A percentile compares a stretch with the other conserved stretches of the same genome.
Evolutionary conservation across 257 asterid genomes (phyloP).

Genomic region (Thymus quinquecostatus): DNA sequence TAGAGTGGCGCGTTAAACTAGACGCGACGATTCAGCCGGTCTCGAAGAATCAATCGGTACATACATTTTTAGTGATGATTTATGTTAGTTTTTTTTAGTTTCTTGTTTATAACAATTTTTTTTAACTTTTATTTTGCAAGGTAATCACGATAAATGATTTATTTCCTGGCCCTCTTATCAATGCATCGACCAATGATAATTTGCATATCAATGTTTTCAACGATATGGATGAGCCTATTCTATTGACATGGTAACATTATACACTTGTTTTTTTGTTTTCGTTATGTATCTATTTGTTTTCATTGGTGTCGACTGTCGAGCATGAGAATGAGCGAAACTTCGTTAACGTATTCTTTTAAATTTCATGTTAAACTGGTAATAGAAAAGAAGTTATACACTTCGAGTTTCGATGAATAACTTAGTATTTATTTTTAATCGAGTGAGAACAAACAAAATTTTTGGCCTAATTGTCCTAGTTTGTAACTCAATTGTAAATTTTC

Average conservation of each 20-base stretch:
- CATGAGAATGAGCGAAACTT: too few relatives aligned
- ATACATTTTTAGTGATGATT: too few relatives aligned
- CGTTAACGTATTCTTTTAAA: background rate
- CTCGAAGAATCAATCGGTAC: slow-evolving; percentile 56
- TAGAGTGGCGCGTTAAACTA: slow-evolving; percentile 60
- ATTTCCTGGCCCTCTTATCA: slow-evolving; percentile 84
- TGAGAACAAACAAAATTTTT: too few relatives aligned
- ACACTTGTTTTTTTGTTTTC: too few relatives aligned
- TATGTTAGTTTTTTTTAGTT: too few relatives aligned
- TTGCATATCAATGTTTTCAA: slow-evolving; percentile 65
- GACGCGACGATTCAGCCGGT: slow-evolving; percentile 44
- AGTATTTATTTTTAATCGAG: too few relatives aligned
- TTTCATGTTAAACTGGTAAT: background rate
- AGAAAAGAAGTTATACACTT: too few relatives aligned
- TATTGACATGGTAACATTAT: slow-evolving; percentile 66
- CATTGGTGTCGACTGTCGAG: too few relatives aligned
- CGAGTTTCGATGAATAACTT: too few relatives aligned
- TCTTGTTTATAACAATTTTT: too few relatives aligned
- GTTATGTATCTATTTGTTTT: background rate
- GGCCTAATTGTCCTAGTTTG: too few relatives aligned
- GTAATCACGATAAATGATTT: slow-evolving; percentile 70
- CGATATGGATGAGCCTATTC: slow-evolving; percentile 66
- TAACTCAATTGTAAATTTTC: too few relatives aligned
- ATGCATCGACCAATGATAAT: slow-evolving; percentile 61
- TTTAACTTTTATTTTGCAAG: slow-evolving; percentile 29